Conservation (phyloP, 106 monocot species). For the Chionographis japonica region DNA sequence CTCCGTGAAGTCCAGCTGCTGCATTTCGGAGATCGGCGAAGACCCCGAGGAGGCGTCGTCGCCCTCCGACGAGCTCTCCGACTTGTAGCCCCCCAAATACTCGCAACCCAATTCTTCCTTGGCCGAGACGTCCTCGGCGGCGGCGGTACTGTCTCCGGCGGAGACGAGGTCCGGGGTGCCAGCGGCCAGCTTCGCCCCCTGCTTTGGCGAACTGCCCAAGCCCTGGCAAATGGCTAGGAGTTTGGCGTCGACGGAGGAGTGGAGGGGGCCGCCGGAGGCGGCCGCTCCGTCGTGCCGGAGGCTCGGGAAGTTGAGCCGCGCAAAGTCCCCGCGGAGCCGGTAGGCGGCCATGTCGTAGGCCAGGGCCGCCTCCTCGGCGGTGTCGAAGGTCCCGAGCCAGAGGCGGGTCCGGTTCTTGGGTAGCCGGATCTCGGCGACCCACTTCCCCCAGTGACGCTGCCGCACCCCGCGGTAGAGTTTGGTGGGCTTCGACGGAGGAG, state of each 20-base stretch:
- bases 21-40: slow-evolving; percentile 32
- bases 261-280: slow-evolving; percentile 7
- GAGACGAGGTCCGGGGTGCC: background rate
- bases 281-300: slow-evolving; percentile 10
- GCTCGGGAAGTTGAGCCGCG: slow-evolving; percentile 61
- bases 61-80: slow-evolving; percentile 13
- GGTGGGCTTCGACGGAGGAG: slow-evolving; percentile 14
- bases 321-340: slow-evolving; percentile 60
- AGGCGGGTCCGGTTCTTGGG: slow-evolving; percentile 59
- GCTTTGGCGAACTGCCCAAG: slow-evolving; percentile 9
- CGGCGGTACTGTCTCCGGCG: background rate
- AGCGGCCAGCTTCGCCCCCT: background rate
- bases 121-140: background rate
- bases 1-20: slow-evolving; percentile 35
- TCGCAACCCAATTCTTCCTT: background rate
- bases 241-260: slow-evolving; percentile 47
- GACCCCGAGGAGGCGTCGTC: slow-evolving; percentile 10
- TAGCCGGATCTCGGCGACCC: slow-evolving; percentile 76
- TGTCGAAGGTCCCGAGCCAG: slow-evolving; percentile 78
- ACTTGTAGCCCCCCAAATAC: slow-evolving; percentile 1
- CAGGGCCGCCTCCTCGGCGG: slow-evolving; percentile 63
- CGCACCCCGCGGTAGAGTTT: slow-evolving; percentile 77
- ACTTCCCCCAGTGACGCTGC: slow-evolving; percentile 83
- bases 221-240: slow-evolving; percentile 38
- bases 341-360: slow-evolving; percentile 66